Base-by-base conservation (phyloP, 129 eudicot species). In the Lactuca sativa region DNA sequence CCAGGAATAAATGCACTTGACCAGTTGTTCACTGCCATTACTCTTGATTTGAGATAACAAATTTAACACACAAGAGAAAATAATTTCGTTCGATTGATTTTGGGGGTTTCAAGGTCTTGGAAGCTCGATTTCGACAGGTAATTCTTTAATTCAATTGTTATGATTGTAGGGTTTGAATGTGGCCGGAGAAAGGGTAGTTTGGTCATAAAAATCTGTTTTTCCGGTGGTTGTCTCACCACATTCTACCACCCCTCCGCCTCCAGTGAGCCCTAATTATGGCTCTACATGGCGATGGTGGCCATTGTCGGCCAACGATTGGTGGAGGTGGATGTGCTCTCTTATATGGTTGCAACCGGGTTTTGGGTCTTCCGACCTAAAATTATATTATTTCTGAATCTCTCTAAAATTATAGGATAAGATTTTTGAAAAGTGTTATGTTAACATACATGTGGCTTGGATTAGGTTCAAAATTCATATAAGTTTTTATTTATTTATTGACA, bases 101-200 rank as follows among this genome's bases (percentile, higher is more conserved):
- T 72, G 10, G 41, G n/a, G 1, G 57, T 72, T 70, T 41, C 15
- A 71, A 51, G 69, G 10, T 61, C 7, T 48, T 62, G 8, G 33
- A 52, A 73, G 41, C 36, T 17, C 62, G 53, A 73, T 53, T 52
- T 38, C 33, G 48, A 66, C 72, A 64, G 78, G 78, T 74, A 74
- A 43, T 3, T 18, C 6, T 13, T 30, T n/a, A 10, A 36, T 38
- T 54, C 51, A 59, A 38, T 25, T 15, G 47, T 53, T 58, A 4
- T 43, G 34, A 32, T 67, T 36, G 9, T 30, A 32, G 6, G 21
- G 15, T 21, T 41, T 64, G 12, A 18, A 57, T 16, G 40, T 47
- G 6, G 52, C 0, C 5, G 52, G 52, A 10, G 14, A 44, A 44
- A 44, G 10, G 3, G 10, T 9, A 44, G 9, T 47, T 47, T 47